phyloP scores from a whole-genome alignment of 2,329 filamentous ascomycete species.

The Alternaria brassicicola region DNA sequence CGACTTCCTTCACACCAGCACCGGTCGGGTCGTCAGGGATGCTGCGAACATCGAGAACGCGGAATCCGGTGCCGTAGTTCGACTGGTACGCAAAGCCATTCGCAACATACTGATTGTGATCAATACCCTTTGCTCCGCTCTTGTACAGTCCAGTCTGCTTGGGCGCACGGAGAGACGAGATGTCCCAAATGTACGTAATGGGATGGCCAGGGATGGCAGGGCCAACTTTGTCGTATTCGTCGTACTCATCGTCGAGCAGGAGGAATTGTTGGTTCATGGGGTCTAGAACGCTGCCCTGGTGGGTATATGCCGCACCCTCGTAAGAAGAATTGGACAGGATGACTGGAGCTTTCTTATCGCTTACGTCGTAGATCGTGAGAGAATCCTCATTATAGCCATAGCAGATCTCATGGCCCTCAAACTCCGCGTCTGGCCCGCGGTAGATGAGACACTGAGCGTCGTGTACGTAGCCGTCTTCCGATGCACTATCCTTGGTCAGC shows the following conservation, averaged over 20 bases:
- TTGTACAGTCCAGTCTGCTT: slow-evolving; percentile 54
- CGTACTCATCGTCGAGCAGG: slow-evolving; percentile 50
- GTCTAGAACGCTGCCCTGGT: slow-evolving; percentile 62
- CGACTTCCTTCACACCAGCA: slow-evolving; percentile 51
- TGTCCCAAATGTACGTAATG: slow-evolving; percentile 51
- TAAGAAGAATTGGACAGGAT: slow-evolving; percentile 62
- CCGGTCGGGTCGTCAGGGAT: slow-evolving; percentile 51
- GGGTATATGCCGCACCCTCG: slow-evolving; percentile 64
- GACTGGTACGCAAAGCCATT: slow-evolving; percentile 52
- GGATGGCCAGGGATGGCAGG: slow-evolving; percentile 43
- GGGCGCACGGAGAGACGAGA: slow-evolving; percentile 40
- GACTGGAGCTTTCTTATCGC: slow-evolving; percentile 54
- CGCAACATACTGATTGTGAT: slow-evolving; percentile 57
- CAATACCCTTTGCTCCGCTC: slow-evolving; percentile 48
- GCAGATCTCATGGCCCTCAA: slow-evolving; percentile 60
- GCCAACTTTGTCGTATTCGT: slow-evolving; percentile 47
- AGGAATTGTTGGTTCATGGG: slow-evolving; percentile 43
- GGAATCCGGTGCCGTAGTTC: slow-evolving; percentile 53
- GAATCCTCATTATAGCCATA: slow-evolving; percentile 64
- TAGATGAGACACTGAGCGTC: slow-evolving; percentile 66
- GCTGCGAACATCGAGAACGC: slow-evolving; percentile 51
- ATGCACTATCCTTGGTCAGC: slow-evolving; percentile 44
- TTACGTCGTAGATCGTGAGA: slow-evolving; percentile 61
- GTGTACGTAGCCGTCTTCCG: slow-evolving; percentile 65
- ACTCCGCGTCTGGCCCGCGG: slow-evolving; percentile 58